Conservation (phyloP, 2,329 filamentous ascomycete species). For the Fusarium lateritium region DNA sequence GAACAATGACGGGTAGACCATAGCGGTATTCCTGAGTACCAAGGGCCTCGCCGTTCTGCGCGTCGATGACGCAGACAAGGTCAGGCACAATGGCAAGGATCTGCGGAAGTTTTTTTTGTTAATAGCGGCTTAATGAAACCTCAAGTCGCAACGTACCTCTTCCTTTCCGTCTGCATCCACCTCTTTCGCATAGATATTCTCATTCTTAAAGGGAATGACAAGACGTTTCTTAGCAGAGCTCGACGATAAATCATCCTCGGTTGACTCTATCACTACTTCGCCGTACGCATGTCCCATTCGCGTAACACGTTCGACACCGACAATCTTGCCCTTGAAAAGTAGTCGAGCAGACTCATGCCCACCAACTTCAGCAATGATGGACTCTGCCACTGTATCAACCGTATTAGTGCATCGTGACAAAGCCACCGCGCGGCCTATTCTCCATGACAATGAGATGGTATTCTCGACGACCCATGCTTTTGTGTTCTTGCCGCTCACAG, state of each 20-base stretch:
- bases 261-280: constrained; percentile 58
- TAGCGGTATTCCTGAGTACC: constrained; percentile 57
- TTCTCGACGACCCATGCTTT: constrained; percentile 54
- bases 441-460: constrained; percentile 57
- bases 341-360: constrained; percentile 44
- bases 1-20: constrained; percentile 56
- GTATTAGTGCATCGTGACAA: constrained; percentile 43
- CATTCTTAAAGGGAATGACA: constrained; percentile 70
- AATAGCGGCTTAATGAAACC: too few relatives aligned
- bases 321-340: constrained; percentile 50
- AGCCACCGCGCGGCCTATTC: constrained; percentile 64
- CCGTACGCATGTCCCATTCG: constrained; percentile 60
- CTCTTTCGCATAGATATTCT: constrained; percentile 63
- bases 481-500: constrained; percentile 52
- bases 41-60: constrained; percentile 55
- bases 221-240: constrained; percentile 50
- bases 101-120: background rate
- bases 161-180: constrained; percentile 37
- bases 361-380: constrained; percentile 58
- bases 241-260: constrained; percentile 34
- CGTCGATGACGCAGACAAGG: constrained; percentile 57
- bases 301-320: constrained; percentile 57
- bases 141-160: constrained; percentile 25
- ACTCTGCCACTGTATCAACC: constrained; percentile 58
- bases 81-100: constrained; percentile 59